phyloP scores from a whole-genome alignment of 176 grass and related monocot species.

The Aegilops tauschii region DNA sequence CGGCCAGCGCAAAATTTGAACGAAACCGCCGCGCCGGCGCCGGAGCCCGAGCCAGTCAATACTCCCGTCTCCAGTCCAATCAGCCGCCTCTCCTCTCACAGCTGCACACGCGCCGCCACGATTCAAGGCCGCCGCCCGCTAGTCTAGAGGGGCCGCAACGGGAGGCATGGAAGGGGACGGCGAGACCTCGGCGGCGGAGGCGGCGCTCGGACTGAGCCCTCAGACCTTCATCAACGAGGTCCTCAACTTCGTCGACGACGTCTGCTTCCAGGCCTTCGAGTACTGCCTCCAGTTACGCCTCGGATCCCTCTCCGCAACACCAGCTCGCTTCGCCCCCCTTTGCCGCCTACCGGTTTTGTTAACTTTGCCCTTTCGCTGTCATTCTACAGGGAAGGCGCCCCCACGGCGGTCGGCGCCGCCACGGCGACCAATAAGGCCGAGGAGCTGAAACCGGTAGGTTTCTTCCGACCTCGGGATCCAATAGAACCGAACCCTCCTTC shows the following conservation, averaged over 20 bases:
- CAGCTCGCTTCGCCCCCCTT: not conserved
- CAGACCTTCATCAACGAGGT: conserved; percentile 31
- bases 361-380: not conserved
- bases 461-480: not conserved
- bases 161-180: conserved; percentile 8
- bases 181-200: conserved; percentile 29
- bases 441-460: conserved; percentile 44
- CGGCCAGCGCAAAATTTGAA: not conserved
- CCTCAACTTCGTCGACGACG: conserved; percentile 24
- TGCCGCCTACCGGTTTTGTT: not conserved
- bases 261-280: conserved; percentile 30
- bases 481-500: not conserved
- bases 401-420: conserved; percentile 7
- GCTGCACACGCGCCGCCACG: not conserved
- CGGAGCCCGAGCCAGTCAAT: not conserved
- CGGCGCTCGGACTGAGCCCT: conserved; percentile 38
- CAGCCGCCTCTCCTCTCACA: not conserved
- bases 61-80: not conserved
- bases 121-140: not conserved
- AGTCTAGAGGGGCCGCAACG: not conserved
- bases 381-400: conserved; percentile 33
- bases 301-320: not conserved
- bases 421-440: conserved; percentile 5
- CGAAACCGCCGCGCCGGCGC: not conserved
- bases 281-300: conserved; percentile 39